A percentile compares a stretch with the other conserved stretches of the same genome.
phyloP scores from a whole-genome alignment of 1,284 basidiomycete genomes.

The Marasmius fiardii region DNA sequence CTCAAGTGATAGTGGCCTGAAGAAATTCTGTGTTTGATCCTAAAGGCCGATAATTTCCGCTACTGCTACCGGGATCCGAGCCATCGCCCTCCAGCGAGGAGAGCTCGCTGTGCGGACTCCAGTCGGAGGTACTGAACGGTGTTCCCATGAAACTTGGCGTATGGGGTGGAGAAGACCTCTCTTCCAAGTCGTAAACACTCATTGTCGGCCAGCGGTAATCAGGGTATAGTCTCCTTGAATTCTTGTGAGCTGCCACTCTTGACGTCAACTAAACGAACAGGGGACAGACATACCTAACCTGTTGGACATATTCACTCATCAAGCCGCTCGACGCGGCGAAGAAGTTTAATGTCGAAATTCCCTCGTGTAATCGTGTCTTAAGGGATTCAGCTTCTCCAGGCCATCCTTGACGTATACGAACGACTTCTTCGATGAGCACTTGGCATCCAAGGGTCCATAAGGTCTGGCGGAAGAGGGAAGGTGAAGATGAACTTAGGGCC shows the following conservation, averaged over 20 bases:
- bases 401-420: conserved; percentile 31
- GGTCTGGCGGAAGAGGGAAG: conserved; percentile 29
- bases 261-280: conserved; percentile 4
- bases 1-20: no score
- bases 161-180: not conserved
- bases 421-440: conserved; percentile 40
- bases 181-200: not conserved
- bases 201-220: not conserved
- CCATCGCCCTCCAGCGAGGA: not conserved
- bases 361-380: conserved; percentile 31
- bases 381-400: conserved; percentile 30
- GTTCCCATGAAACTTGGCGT: not conserved
- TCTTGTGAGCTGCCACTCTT: conserved; percentile 37
- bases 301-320: conserved; percentile 31
- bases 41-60: not conserved
- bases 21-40: no score
- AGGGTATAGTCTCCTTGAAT: conserved; percentile 24
- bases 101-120: not conserved
- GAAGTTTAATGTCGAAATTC: conserved; percentile 32
- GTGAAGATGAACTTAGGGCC: conserved; percentile 7
- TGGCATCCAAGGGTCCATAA: conserved; percentile 40
- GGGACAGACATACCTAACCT: conserved; percentile 16
- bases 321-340: conserved; percentile 36
- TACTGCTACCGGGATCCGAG: not conserved
- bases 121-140: not conserved